phyloP scores from a whole-genome alignment of 129 eudicot genomes.

The Tagetes patula region DNA sequence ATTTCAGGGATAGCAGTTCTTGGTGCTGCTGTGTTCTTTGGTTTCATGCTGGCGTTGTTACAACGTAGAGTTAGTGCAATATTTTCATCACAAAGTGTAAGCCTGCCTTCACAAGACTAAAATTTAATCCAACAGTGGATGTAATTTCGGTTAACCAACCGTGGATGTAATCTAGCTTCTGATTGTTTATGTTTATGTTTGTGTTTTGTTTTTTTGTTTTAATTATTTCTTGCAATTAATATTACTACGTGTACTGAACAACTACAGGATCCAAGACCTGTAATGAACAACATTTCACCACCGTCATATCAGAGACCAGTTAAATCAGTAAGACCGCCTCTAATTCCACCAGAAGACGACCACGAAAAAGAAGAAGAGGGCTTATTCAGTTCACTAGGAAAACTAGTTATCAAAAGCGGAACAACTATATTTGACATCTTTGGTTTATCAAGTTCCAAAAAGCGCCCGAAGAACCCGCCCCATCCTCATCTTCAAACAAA shows the following conservation, averaged over 20 bases:
- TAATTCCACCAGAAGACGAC: conserved; percentile 71
- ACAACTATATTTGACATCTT: conserved; percentile 50
- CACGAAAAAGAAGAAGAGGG: conserved; percentile 63
- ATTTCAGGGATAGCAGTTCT: conserved; percentile 73
- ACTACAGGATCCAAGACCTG: conserved; percentile 51
- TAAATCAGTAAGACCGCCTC: conserved; percentile 61
- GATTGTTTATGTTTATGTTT: conserved; percentile 8
- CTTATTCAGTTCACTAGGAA: conserved; percentile 60
- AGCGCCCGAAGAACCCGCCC: conserved; percentile 22
- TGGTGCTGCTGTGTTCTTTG: conserved; percentile 71
- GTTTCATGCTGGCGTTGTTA: conserved; percentile 85
- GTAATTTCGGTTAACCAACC: too few relatives aligned
- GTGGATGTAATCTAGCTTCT: not conserved
- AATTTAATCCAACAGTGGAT: not conserved
- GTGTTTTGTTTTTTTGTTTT: not conserved
- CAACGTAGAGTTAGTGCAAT: conserved; percentile 63
- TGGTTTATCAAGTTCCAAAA: conserved; percentile 53
- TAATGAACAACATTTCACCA: conserved; percentile 35
- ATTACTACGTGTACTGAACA: not conserved
- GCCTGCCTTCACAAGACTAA: conserved; percentile 26
- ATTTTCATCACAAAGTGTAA: conserved; percentile 60
- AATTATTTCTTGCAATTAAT: not conserved
- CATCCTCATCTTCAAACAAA: conserved; percentile 47
- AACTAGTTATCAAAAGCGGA: conserved; percentile 50
- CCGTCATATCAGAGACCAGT: conserved; percentile 51